Conservation (phyloP, 2,329 filamentous ascomycete species). For the Fusarium sp. region DNA sequence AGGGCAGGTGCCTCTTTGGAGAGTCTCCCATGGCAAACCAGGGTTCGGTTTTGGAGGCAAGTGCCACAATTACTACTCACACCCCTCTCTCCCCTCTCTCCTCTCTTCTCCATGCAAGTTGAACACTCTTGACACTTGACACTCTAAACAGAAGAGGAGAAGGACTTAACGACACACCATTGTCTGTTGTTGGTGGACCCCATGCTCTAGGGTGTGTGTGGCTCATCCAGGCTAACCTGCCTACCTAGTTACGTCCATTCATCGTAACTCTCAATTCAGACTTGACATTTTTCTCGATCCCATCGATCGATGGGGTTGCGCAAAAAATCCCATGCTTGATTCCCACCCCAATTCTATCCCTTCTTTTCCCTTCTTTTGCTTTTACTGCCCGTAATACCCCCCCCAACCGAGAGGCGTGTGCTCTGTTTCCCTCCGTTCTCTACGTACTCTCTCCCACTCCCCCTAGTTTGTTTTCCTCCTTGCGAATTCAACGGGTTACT, state of each 20-base stretch:
- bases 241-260: conserved; percentile 25
- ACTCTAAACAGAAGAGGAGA: not conserved
- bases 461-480: conserved; percentile 29
- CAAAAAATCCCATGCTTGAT: conserved; percentile 43
- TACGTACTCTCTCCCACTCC: conserved; percentile 12
- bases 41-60: conserved; percentile 5
- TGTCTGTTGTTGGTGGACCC: conserved; percentile 16
- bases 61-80: conserved; percentile 1
- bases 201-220: conserved; percentile 26
- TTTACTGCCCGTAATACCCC: conserved; percentile 3
- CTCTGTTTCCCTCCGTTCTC: not conserved
- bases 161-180: conserved; percentile 20
- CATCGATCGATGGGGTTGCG: conserved; percentile 50
- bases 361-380: conserved; percentile 25
- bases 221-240: conserved; percentile 26
- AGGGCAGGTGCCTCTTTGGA: conserved; percentile 33
- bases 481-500: conserved; percentile 24
- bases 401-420: not conserved
- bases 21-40: conserved; percentile 10
- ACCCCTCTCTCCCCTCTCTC: not conserved
- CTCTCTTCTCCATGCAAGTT: not conserved
- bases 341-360: conserved; percentile 41
- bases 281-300: conserved; percentile 45
- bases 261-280: conserved; percentile 30
- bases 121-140: too few species aligned